phyloP scores from a whole-genome alignment of 1,284 basidiomycete genomes.

The Cystobasidium sp. region DNA sequence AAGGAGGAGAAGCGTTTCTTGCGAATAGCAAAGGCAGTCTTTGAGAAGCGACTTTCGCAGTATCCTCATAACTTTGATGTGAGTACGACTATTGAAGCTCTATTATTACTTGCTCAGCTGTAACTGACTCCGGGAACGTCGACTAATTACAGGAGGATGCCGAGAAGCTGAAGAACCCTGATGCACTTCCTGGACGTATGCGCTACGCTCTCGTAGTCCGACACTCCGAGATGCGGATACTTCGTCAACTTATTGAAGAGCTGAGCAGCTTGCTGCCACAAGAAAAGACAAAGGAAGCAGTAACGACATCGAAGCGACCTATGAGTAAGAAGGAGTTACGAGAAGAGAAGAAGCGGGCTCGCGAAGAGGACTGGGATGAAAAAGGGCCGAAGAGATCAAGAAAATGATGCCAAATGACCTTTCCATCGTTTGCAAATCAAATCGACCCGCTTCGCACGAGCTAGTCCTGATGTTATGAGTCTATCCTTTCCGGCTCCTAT shows the following conservation, averaged over 20 bases:
- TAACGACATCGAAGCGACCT: not conserved
- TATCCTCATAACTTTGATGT: constrained; percentile 66
- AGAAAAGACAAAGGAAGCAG: not conserved
- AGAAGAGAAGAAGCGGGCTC: constrained; percentile 40
- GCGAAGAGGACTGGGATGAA: constrained; percentile 22
- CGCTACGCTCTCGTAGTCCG: constrained; percentile 73
- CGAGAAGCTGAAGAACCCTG: constrained; percentile 56
- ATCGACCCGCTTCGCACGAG: too few relatives aligned
- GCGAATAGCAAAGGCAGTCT: constrained; percentile 58
- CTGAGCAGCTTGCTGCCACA: constrained; percentile 8
- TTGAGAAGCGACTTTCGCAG: constrained; percentile 63
- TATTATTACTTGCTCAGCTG: constrained; percentile 21
- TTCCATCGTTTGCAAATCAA: too few relatives aligned
- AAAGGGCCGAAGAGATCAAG: constrained; percentile 3
- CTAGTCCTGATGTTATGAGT: too few relatives aligned
- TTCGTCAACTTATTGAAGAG: constrained; percentile 56
- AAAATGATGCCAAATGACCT: not conserved
- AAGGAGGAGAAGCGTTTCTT: constrained; percentile 62
- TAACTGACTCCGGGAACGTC: too few relatives aligned
- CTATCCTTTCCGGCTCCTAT: too few relatives aligned
- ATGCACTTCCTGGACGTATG: constrained; percentile 60
- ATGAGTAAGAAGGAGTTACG: constrained; percentile 36
- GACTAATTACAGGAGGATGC: constrained; percentile 63
- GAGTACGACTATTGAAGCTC: constrained; percentile 53
- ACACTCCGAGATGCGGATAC: constrained; percentile 76